Evolutionary conservation across 192 early-diverging fungal genomes (phyloP).

Genomic region (Diversispora eburnea): DNA sequence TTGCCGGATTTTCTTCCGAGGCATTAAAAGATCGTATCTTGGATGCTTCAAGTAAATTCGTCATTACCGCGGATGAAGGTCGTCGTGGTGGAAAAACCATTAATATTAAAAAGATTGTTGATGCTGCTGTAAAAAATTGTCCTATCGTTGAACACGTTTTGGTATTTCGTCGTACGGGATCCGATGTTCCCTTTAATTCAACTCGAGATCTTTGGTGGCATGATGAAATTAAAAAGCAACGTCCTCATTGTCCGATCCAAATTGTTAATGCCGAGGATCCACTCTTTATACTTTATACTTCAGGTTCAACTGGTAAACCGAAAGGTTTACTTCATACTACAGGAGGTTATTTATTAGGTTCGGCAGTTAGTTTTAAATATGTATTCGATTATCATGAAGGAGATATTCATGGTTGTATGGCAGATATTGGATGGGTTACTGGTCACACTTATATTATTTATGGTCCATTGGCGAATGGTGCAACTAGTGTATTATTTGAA

Average conservation of each 20-base stretch:
- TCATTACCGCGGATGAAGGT: constrained; percentile 95
- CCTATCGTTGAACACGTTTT: constrained; percentile 80
- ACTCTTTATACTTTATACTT: constrained; percentile 93
- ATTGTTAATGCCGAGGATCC: constrained; percentile 89
- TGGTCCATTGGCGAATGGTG: constrained; percentile 82
- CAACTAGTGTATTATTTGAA: constrained; percentile 92
- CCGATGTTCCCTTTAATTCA: constrained; percentile 68
- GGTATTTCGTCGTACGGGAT: constrained; percentile 89
- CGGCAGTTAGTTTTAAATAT: constrained; percentile 81
- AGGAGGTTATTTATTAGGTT: constrained; percentile 92
- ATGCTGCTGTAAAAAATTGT: constrained; percentile 78
- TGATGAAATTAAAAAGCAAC: constrained; percentile 79
- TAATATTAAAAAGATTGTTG: constrained; percentile 88
- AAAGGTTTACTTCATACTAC: constrained; percentile 95
- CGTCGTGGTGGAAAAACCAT: constrained; percentile 86
- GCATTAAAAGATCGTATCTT: constrained; percentile 88
- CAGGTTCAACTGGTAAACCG: constrained; percentile 84
- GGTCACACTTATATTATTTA: constrained; percentile 92
- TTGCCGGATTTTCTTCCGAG: constrained; percentile 94
- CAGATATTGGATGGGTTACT: constrained; percentile 91
- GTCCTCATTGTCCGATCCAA: constrained; percentile 83
- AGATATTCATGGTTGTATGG: constrained; percentile 91
- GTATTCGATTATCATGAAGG: constrained; percentile 90
- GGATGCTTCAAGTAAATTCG: constrained; percentile 74
- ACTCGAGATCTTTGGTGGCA: constrained; percentile 94